Percentiles rank a stretch among this genome's conserved stretches.
These are phyloP conservation scores for Xylaria longipes DNA, from an alignment of 495 filamentous ascomycete genomes.

Conservation along the genomic window DNA sequence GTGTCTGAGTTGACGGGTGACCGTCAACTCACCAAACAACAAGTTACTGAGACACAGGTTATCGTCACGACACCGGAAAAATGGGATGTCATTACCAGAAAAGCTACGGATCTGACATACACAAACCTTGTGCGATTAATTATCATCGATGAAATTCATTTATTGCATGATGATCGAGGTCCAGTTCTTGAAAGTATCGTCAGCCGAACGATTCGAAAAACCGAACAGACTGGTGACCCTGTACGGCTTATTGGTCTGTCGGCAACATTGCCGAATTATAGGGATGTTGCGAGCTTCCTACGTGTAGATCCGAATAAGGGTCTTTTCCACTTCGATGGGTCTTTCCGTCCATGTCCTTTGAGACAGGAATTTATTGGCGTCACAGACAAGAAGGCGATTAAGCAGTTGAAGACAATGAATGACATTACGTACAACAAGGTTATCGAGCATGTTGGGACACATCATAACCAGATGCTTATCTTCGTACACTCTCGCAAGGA, in stretches of 20 bases:
- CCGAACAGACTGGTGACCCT: conserved; percentile 89
- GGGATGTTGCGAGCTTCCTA: conserved; percentile 94
- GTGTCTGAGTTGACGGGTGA: conserved; percentile 96
- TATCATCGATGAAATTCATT: conserved; percentile 97
- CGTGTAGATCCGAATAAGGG: conserved; percentile 86
- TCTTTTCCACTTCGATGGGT: conserved; percentile 95
- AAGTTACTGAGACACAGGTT: conserved; percentile 96
- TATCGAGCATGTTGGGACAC: conserved; percentile 90
- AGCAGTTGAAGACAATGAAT: conserved; percentile 99
- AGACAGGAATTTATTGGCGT: conserved; percentile 98
- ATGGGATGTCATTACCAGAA: conserved; percentile 98
- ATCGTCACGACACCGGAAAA: conserved; percentile 99
- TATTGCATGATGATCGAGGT: conserved; percentile 96
- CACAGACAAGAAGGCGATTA: conserved; percentile 97
- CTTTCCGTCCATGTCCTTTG: conserved; percentile 90
- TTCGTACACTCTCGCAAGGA: conserved; percentile 99
- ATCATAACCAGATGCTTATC: conserved; percentile 95
- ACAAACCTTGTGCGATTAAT: conserved; percentile 94
- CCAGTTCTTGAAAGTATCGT: conserved; percentile 98
- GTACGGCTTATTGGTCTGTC: conserved; percentile 92
- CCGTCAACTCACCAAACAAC: conserved; percentile 97
- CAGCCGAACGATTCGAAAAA: conserved; percentile 87
- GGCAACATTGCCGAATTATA: conserved; percentile 95
- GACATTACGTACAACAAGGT: conserved; percentile 98
- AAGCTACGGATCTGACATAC: conserved; percentile 95